phyloP scores from a whole-genome alignment of 2,329 filamentous ascomycete species.

The Aspergillus ibericus region DNA sequence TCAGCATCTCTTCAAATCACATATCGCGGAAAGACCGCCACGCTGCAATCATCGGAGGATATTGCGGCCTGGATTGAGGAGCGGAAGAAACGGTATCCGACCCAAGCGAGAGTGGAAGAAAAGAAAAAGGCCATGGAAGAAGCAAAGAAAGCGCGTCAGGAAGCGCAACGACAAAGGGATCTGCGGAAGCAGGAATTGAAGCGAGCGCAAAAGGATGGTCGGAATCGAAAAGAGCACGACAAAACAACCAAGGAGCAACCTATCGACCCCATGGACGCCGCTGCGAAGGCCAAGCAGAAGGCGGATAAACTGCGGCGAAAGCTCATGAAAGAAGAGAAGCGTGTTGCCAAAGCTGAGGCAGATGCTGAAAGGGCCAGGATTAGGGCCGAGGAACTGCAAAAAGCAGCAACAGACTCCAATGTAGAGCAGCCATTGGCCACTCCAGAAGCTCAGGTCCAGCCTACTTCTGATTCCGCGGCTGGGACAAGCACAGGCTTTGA shows the following conservation, averaged over 20 bases:
- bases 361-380: conserved; percentile 41
- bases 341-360: conserved; percentile 46
- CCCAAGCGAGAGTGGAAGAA: conserved; percentile 64
- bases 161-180: conserved; percentile 41
- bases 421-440: not conserved
- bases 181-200: conserved; percentile 38
- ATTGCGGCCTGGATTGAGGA: conserved; percentile 79
- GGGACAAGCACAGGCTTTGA: not conserved
- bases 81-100: conserved; percentile 77
- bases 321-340: conserved; percentile 66
- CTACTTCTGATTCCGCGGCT: not conserved
- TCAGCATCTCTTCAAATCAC: conserved; percentile 50
- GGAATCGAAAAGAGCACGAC: conserved; percentile 22
- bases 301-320: conserved; percentile 45
- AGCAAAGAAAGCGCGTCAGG: conserved; percentile 51
- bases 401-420: conserved; percentile 18
- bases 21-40: conserved; percentile 56
- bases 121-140: conserved; percentile 66
- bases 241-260: conserved; percentile 25
- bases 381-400: conserved; percentile 34
- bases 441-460: not conserved
- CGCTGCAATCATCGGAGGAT: conserved; percentile 61
- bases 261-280: conserved; percentile 33
- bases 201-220: conserved; percentile 34
- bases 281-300: conserved; percentile 38